Evolutionary conservation across 208 protist species (phyloP), one percentile per base, ranked within the genome.

Genomic region (Novymonas esmeraldas): DNA sequence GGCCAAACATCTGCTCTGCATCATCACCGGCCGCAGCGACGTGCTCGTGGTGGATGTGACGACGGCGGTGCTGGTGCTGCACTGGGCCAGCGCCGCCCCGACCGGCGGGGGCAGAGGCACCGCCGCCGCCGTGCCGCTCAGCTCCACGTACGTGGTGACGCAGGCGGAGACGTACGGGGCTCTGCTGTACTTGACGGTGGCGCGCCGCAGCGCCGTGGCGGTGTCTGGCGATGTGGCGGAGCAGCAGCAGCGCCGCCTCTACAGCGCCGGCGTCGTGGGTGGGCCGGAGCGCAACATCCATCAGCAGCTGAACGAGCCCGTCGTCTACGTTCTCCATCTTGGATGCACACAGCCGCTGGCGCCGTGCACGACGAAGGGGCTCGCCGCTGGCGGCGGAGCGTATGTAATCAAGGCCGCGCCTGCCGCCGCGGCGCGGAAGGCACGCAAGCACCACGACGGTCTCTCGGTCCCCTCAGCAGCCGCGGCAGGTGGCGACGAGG

Each of bases 141-240:
- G 56, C 20, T 5, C 61, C 16, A 18, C 69, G 26, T 54, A 62
- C 33, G 11, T 76, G 24, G 29, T 79, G 38, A 77, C 66, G 3
- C 78, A 83, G 18, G 68, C 60, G 18, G 72, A 67, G 36, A 72
- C 64, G 6, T 83, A 57, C 34, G 78, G 72, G 13, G 78, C 78
- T 20, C 44, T 79, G 9, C 59, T 83, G 5, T 83, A 67, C 34
- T 28, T 78, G 14, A 78, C 73, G 1, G 61, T 72, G 36, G 73
- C 78, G 13, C 45, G 52, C 22, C 70, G 77, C 2, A 54, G 29
- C 11, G 58, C 20, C 22, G 55, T 72, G 34, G 42, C 36, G 22
- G 38, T 36, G 16, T 28, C 33, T 24, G 41, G n/a, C 13, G 31
- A 41, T 28, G 11, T 34, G 4, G 38, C 34, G 10, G 50, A 22